Percentiles rank a stretch among this genome's conserved stretches.
Conservation (phyloP, 2,329 filamentous ascomycete genomes). For the Calcarisporium arbuscula region DNA sequence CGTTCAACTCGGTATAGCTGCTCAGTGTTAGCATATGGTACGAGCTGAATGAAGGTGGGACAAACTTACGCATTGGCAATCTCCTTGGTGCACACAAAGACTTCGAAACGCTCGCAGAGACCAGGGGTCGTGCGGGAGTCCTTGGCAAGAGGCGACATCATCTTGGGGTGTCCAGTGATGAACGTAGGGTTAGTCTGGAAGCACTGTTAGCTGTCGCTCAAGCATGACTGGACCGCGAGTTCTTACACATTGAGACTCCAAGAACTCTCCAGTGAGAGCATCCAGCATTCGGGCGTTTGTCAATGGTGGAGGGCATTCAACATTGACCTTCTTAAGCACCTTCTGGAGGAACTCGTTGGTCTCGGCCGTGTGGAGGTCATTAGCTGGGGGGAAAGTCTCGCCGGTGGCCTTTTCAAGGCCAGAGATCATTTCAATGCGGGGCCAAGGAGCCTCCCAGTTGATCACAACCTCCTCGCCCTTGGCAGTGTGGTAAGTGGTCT, state of each 20-base stretch:
- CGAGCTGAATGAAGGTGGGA: background rate
- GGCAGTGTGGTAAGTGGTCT: constrained; percentile 81
- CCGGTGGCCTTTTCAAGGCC: constrained; percentile 79
- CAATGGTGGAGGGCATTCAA: constrained; percentile 83
- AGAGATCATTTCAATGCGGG: constrained; percentile 85
- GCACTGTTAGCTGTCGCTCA: constrained; percentile 1
- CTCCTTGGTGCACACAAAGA: constrained; percentile 72
- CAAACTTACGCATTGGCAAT: constrained; percentile 70
- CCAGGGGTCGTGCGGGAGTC: constrained; percentile 77
- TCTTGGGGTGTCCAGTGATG: constrained; percentile 55
- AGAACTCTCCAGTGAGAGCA: constrained; percentile 88
- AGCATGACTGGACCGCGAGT: background rate
- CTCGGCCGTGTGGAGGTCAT: constrained; percentile 84
- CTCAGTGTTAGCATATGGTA: background rate
- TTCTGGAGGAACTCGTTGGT: constrained; percentile 81
- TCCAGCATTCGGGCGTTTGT: constrained; percentile 97
- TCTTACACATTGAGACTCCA: constrained; percentile 74
- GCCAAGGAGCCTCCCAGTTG: constrained; percentile 96
- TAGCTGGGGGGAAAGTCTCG: constrained; percentile 87
- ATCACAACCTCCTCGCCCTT: constrained; percentile 80
- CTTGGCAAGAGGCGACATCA: constrained; percentile 91
- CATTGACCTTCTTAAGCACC: constrained; percentile 80
- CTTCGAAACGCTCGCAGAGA: constrained; percentile 94
- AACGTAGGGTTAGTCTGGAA: constrained; percentile 64
- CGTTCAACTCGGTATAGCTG: constrained; percentile 82